Evolutionary conservation across 78 protist genomes (phyloP).

Genomic region (Dictyostelium purpureum): DNA sequence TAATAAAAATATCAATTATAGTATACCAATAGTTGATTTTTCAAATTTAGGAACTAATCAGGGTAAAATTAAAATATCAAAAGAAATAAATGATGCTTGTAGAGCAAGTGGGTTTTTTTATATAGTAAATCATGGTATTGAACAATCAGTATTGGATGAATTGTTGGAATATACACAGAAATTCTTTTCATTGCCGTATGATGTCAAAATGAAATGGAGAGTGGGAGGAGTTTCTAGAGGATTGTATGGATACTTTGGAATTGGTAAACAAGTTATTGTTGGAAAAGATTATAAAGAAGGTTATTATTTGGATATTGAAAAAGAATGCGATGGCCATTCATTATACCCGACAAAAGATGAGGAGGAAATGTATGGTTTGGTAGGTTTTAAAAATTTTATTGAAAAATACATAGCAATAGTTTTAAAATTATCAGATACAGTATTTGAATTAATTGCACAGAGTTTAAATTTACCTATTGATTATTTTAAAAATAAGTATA

Average conservation of each 20-base stretch:
- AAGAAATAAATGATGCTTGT: conserved; percentile 29
- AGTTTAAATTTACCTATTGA: background rate
- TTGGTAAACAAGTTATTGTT: conserved; percentile 22
- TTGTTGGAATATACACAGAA: background rate
- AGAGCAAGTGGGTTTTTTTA: conserved; percentile 43
- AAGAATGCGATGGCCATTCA: background rate
- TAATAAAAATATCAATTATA: no score
- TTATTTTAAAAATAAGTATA: conserved; percentile 4
- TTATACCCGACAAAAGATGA: background rate
- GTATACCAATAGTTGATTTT: background rate
- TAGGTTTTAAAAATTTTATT: background rate
- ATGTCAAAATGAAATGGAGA: background rate
- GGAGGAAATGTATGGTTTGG: background rate
- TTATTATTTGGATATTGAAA: conserved; percentile 7
- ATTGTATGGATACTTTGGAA: conserved; percentile 26
- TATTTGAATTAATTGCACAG: conserved; percentile 14
- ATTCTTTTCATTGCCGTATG: background rate
- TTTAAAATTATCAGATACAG: background rate
- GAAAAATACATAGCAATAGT: background rate
- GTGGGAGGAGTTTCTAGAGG: conserved; percentile 15
- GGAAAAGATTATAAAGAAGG: conserved; percentile 63
- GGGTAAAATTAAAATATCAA: background rate
- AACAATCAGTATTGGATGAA: background rate
- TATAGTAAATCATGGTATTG: conserved; percentile 28
- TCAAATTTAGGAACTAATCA: background rate